Evolutionary conservation across 2,329 filamentous ascomycete species (phyloP), one percentile per base, ranked within the genome.

Genomic region (Neonectria punicea): DNA sequence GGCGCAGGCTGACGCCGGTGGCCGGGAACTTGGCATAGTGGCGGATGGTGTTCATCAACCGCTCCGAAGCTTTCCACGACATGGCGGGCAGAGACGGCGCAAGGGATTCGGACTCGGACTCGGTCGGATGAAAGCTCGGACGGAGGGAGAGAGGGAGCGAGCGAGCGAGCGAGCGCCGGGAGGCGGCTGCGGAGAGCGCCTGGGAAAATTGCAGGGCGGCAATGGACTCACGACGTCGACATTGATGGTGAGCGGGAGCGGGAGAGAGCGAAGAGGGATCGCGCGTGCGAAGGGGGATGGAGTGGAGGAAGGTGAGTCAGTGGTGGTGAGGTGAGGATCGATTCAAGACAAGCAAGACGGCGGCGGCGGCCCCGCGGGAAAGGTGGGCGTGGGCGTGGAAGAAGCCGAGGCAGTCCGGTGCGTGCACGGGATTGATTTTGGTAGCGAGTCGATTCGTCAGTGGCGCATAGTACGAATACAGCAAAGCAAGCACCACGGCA

Each of bases 11-110:
- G 75, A 97, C 93, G 76, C 96, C 96, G 14, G 96, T 99, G 67
- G 96, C 96, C 70, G 96, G 96, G 81, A 98, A 99, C 82, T 90
- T 93, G 80, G 94, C 93, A 87, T 98, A 98, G 83, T 98, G 94
- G 81, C 92, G 90, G 90, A 98, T 98, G 85, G 92, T 97, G 75
- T 96, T 92, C 93, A 97, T 96, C 90, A 98, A 83, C 83, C 89
- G 88, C 81, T 94, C 92, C 69, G 92, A 92, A 79, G 91, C 92
- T 85, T 91, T 97, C 95, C 95, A 98, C 85, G 92, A 92, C 94
- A 98, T 98, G 80, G 70, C 73, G 75, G 74, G 70, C 66, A 62
- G 61, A 39, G 55, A 55, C 59, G 58, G 57, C 57, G 51, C 58
- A 58, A 57, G 34, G 50, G 62, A 58, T 53, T 58, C 18, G 51